Base-by-base conservation (phyloP, 208 protist species). In the Wallacemonas sp. region DNA sequence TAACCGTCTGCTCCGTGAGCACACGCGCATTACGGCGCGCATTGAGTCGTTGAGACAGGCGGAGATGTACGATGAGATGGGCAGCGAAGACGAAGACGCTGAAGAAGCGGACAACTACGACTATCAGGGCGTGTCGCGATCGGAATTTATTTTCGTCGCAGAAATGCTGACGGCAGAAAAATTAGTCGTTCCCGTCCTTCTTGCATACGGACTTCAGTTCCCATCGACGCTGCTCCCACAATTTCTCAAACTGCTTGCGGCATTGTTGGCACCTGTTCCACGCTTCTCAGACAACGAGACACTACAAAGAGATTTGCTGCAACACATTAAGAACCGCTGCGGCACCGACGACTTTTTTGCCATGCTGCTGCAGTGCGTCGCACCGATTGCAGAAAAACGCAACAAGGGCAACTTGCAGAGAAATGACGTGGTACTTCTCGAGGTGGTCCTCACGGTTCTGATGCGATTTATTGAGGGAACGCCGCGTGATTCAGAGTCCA, bases 151-250 rank as follows among this genome's bases (percentile, higher is more conserved):
- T 0, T 93, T 91, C 61, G 60, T 95, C 14, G 74, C 76, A 46
- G 89, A 95, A 63, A 79, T 95, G 78, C 81, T 87, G 71, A 76
- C 89, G 14, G 84, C 83, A n/a, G 89, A 95, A 56, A 87, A 90
- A 64, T 56, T 90, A 19, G 82, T 92, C 2, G 71, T 95, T 49
- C 89, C 89, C 1, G 43, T 91, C n/a, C 69, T 95, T 14, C 61
- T 93, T 6, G 86, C 89, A 6, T 84, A 95, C 70, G 89, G 86
- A 2, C 84, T 95, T 80, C 81, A 73, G 19, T 93, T 81, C 71
- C 74, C 68, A 38, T 69, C 81, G 14, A 76, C 72, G 16, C 66
- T 95, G 19, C 77, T 95, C 6, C 86, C 89, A 2, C 89, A 95
- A 39, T 61, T 95, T n/a, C 68, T 95, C 0, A 95, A 95, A 61